Evolutionary conservation across 345 rosid species (phyloP).

Genomic region (Atalantia buxifolia): DNA sequence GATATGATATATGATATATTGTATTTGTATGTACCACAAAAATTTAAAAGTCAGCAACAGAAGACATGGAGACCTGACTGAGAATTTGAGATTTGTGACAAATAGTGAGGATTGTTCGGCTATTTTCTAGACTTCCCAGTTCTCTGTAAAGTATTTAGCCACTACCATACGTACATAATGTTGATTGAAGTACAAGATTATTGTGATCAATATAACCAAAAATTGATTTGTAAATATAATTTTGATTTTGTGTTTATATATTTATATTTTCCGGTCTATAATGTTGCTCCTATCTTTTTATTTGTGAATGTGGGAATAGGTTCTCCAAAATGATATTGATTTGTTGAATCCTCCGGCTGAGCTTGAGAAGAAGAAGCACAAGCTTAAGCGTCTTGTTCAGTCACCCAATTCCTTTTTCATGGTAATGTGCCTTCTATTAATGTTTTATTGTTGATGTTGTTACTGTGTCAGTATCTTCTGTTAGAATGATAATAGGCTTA

Average conservation of each 20-base stretch:
- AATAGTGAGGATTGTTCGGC: too few species aligned
- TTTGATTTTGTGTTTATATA: neutral
- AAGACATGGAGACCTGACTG: too few species aligned
- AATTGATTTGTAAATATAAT: neutral
- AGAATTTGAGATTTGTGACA: too few species aligned
- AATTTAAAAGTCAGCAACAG: too few species aligned
- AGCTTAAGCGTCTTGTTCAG: conserved; percentile 78
- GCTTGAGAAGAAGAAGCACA: conserved; percentile 82
- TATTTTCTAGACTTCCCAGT: too few species aligned
- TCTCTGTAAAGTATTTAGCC: too few species aligned
- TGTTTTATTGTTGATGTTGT: neutral
- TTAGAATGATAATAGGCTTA: neutral
- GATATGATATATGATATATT: too few species aligned
- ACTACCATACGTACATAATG: too few species aligned
- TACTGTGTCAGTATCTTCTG: neutral
- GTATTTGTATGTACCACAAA: too few species aligned
- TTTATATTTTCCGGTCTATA: neutral
- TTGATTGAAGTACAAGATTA: too few species aligned
- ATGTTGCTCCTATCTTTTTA: neutral
- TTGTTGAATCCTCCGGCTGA: conserved; percentile 69
- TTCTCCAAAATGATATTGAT: conserved; percentile 70
- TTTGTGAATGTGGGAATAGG: conserved; percentile 24
- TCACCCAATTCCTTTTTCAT: conserved; percentile 74
- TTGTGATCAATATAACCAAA: too few species aligned
- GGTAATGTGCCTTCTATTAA: conserved; percentile 23